Evolutionary conservation across 208 protist genomes (phyloP), one percentile per base, ranked within the genome.

Genomic region (Borovskyia barvae): DNA sequence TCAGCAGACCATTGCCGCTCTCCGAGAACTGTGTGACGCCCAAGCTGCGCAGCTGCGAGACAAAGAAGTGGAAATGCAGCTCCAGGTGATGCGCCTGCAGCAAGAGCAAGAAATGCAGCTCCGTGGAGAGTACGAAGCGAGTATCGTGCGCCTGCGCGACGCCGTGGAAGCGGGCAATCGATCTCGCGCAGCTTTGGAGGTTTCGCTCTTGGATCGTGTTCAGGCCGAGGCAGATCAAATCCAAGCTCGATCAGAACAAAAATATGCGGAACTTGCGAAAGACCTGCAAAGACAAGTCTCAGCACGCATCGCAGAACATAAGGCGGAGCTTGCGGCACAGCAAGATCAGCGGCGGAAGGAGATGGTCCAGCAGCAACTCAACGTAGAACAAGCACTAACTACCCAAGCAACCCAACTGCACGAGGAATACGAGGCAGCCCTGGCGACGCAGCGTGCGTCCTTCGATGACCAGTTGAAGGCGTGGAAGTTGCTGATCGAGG

Each of bases 61-160:
- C 2, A 9, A 22, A 1, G 60, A 78, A 3, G 37, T 54, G 12
- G 47, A 26, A 1, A 46, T 33, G 37, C 37, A 46, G 20, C 28
- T 30, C 9, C 60, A 51, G 24, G 49, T 12, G 25, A 32, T 32
- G 26, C 41, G 49, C 4, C 30, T 53, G 11, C 58, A 47, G 12
- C 39, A 68, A 14, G 40, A 56, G 25, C 33, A 62, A 48, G 45
- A 53, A 20, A 40, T 30, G 29, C 26, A 49, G 39, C 30, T 80
- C 17, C 63, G 74, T n/a, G 7, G 33, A 2, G 62, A 68, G 37
- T 77, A 79, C 36, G 72, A 75, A 19, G 40, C 48, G 22, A 68
- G 63, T 32, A 41, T 84, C 2, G 33, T 50, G 12, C 20, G n/a
- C 2, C 61, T 84, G 40, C 63, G 68, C 11, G 55, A 8, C 3